phyloP scores from a whole-genome alignment of 2,329 filamentous ascomycete species.

The Cadophora sp. region DNA sequence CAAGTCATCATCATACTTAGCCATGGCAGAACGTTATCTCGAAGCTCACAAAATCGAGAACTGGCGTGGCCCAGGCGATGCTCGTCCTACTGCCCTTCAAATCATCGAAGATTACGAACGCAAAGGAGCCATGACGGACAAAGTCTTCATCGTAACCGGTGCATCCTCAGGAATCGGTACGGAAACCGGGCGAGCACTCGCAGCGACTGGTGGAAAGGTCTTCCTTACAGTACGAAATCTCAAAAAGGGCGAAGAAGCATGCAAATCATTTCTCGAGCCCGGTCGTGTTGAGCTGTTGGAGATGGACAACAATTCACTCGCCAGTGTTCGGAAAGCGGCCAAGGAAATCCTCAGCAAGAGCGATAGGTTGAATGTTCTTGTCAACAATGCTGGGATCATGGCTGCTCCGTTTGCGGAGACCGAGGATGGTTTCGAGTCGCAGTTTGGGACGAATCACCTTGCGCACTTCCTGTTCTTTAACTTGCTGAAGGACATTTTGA shows the following conservation, averaged over 20 bases:
- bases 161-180: constrained; percentile 47
- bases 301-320: constrained; percentile 45
- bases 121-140: constrained; percentile 47
- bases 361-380: constrained; percentile 43
- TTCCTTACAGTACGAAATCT: constrained; percentile 47
- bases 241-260: constrained; percentile 43
- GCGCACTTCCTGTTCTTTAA: constrained; percentile 60
- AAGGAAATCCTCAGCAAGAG: constrained; percentile 41
- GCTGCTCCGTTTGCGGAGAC: constrained; percentile 41
- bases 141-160: constrained; percentile 48
- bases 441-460: constrained; percentile 60
- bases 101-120: constrained; percentile 41
- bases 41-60: constrained; percentile 27
- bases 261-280: constrained; percentile 48
- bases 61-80: constrained; percentile 41
- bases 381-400: constrained; percentile 40
- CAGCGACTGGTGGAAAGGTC: constrained; percentile 46
- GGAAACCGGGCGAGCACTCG: constrained; percentile 47
- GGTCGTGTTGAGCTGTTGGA: constrained; percentile 44
- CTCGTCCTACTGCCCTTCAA: constrained; percentile 45
- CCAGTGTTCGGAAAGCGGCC: constrained; percentile 43
- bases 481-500: constrained; percentile 52
- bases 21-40: constrained; percentile 19
- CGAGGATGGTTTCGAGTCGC: constrained; percentile 56
- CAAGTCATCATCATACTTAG: not conserved